These are phyloP conservation scores for Mortierella claussenii DNA, from an alignment of 192 early-diverging fungal species.

Conservation along the genomic window DNA sequence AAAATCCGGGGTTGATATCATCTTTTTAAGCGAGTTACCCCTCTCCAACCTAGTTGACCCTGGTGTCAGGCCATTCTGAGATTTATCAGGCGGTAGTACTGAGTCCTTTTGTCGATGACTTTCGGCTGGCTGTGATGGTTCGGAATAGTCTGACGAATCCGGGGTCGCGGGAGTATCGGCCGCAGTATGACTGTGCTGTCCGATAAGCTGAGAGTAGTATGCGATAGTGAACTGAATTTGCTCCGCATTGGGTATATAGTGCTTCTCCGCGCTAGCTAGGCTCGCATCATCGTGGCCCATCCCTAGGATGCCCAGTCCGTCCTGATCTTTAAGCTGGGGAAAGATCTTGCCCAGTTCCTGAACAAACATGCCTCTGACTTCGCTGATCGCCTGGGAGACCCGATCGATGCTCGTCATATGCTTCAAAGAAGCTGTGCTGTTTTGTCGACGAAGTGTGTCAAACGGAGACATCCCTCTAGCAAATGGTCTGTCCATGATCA, in stretches of 20 bases:
- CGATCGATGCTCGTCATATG: constrained; percentile 36
- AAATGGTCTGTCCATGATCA: constrained; percentile 35
- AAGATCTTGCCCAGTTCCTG: constrained; percentile 54
- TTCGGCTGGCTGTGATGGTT: neutral
- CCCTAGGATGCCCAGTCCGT: constrained; percentile 48
- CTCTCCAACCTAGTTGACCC: neutral
- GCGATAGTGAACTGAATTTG: constrained; percentile 51
- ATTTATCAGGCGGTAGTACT: constrained; percentile 1
- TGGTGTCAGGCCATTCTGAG: neutral
- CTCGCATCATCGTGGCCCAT: constrained; percentile 35
- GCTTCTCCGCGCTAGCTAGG: constrained; percentile 9
- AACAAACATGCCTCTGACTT: constrained; percentile 53
- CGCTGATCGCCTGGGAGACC: constrained; percentile 51
- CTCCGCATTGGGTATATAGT: constrained; percentile 50
- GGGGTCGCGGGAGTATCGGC: constrained; percentile 1
- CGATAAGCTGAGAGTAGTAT: constrained; percentile 40
- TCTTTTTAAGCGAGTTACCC: constrained; percentile 26
- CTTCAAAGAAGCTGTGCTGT: constrained; percentile 15
- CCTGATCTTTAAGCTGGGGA: constrained; percentile 52
- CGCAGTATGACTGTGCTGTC: constrained; percentile 1
- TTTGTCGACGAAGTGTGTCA: constrained; percentile 22
- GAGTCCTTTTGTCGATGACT: neutral
- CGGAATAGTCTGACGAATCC: neutral
- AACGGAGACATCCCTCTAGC: constrained; percentile 32
- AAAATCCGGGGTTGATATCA: constrained; percentile 39